phyloP scores from a whole-genome alignment of 176 grass and related monocot species.

The barley (Hordeum vulgare) region MorexV3_pseudomolecules_assembly NC_058522.1:482272897-482273396 shows the following conservation, averaged over 20 bases:
- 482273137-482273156: constrained; percentile 65
- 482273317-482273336: neutral
- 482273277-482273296: constrained; percentile 1
- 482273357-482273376: neutral
- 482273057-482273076: constrained; percentile 69
- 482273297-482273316: neutral
- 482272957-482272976: neutral
- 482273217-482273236: constrained; percentile 94
- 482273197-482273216: constrained; percentile 95
- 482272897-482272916: constrained; percentile 63
- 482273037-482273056: constrained; percentile 79
- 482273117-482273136: constrained; percentile 90
- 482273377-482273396: neutral
- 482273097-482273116: constrained; percentile 88
- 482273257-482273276: constrained; percentile 18
- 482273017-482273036: constrained; percentile 69
- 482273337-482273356: neutral
- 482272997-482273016: constrained; percentile 71
- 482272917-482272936: constrained; percentile 26
- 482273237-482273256: constrained; percentile 85
- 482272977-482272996: neutral
- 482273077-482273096: constrained; percentile 61
- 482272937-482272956: neutral
- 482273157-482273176: constrained; percentile 50
- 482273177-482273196: constrained; percentile 86